Conservation (phyloP, 805 yeast genomes). For the Saccharomycopsis selenospora region DNA sequence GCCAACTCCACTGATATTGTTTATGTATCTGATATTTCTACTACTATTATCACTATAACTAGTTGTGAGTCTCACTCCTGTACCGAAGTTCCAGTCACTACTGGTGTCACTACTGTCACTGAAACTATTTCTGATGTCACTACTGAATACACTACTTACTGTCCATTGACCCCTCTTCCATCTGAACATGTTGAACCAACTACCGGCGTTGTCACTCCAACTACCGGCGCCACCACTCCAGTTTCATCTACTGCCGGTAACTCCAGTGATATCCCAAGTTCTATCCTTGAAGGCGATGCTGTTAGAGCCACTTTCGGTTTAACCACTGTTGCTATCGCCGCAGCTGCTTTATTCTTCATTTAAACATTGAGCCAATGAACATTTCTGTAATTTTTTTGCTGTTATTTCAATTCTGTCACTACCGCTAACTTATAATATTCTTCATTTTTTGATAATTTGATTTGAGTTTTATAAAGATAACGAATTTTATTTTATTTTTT, state of each 20-base stretch:
- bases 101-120: constrained; percentile 27
- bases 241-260: constrained; percentile 2
- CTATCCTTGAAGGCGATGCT: constrained; percentile 16
- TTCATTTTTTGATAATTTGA: constrained; percentile 1
- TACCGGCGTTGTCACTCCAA: neutral
- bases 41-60: constrained; percentile 22
- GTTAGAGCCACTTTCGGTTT: constrained; percentile 8
- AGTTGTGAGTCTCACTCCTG: constrained; percentile 23
- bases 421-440: neutral
- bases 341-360: constrained; percentile 12
- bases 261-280: constrained; percentile 4
- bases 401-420: neutral
- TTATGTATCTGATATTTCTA: constrained; percentile 17
- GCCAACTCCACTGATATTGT: constrained; percentile 11
- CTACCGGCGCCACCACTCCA: constrained; percentile 6
- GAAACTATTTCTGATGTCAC: constrained; percentile 24
- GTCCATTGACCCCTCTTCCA: constrained; percentile 23
- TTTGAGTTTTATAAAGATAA: too few relatives aligned
- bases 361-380: too few relatives aligned
- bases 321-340: constrained; percentile 13
- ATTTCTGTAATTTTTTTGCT: neutral
- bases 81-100: constrained; percentile 22
- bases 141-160: constrained; percentile 26
- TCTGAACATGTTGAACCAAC: constrained; percentile 2
- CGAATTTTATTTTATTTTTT: too few relatives aligned